These are phyloP conservation scores for Lignosus rhinocerotis DNA, from an alignment of 1,284 basidiomycete genomes.

Conservation along the genomic window DNA sequence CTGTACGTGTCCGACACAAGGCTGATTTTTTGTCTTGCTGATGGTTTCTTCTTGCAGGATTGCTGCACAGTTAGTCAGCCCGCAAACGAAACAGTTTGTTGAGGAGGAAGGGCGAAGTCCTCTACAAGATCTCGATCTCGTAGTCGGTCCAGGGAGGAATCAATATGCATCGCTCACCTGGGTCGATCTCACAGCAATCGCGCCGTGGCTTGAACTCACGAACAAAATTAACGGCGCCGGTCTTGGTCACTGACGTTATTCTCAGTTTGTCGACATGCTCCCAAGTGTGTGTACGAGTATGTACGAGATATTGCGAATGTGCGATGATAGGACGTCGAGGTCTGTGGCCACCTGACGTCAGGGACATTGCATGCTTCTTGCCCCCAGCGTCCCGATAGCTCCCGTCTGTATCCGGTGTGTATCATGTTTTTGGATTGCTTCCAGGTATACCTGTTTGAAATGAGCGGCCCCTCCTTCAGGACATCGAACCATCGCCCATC, in stretches of 20 bases:
- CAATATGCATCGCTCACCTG: conserved; percentile 71
- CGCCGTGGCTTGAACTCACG: conserved; percentile 75
- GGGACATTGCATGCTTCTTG: background rate
- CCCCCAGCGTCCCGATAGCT: background rate
- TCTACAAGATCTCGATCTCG: conserved; percentile 51
- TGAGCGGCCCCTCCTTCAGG: background rate
- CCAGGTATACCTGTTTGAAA: background rate
- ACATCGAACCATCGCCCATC: background rate
- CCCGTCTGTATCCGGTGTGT: conserved; percentile 19
- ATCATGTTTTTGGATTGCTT: background rate
- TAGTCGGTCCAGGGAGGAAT: conserved; percentile 47
- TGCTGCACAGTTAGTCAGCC: conserved; percentile 58
- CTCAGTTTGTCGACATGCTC: background rate
- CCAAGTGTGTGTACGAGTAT: conserved; percentile 8
- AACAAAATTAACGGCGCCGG: conserved; percentile 68
- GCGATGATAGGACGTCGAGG: conserved; percentile 1
- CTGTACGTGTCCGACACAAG: conserved; percentile 46
- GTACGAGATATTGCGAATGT: conserved; percentile 5
- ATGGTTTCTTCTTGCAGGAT: conserved; percentile 44
- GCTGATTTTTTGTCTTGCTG: background rate
- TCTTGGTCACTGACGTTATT: conserved; percentile 49
- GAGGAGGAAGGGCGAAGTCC: conserved; percentile 31
- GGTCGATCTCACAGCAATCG: conserved; percentile 66
- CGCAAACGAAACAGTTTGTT: conserved; percentile 39
- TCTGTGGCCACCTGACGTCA: conserved; percentile 1